A percentile compares a stretch with the other conserved stretches of the same genome.
Conservation (phyloP, 306 rosid genomes). For the Ormosia semicastrata region DNA sequence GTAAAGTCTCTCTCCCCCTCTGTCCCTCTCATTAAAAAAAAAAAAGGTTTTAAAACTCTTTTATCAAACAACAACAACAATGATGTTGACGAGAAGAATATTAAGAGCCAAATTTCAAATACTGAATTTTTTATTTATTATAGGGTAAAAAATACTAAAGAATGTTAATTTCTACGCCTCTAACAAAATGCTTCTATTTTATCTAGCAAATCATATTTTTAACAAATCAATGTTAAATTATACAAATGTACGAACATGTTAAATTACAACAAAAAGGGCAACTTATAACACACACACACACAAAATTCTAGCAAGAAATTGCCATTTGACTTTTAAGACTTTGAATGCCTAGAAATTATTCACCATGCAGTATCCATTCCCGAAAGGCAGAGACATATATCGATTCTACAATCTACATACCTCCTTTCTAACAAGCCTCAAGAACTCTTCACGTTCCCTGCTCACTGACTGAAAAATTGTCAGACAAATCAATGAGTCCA, state of each 20-base stretch:
- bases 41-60: not conserved
- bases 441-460: conserved; percentile 78
- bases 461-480: conserved; percentile 66
- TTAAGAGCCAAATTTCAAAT: not conserved
- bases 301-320: not conserved
- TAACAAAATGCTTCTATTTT: not conserved
- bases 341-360: conserved; percentile 1
- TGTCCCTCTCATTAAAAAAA: not conserved
- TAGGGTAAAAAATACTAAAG: not conserved
- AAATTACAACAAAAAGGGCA: not conserved
- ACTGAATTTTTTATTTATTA: not conserved
- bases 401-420: conserved; percentile 32
- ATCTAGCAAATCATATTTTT: not conserved
- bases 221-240: conserved; percentile 10
- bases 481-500: not conserved
- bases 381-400: not conserved
- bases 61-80: not conserved
- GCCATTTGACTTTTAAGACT: not conserved
- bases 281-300: not conserved
- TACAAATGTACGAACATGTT: not conserved
- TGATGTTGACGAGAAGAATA: not conserved
- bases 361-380: not conserved
- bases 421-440: conserved; percentile 82
- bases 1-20: not conserved
- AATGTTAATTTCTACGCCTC: not conserved